A percentile compares a stretch with the other conserved stretches of the same genome.
Conservation (phyloP, 2,329 filamentous ascomycete genomes). For the Fusarium sp. region DNA sequence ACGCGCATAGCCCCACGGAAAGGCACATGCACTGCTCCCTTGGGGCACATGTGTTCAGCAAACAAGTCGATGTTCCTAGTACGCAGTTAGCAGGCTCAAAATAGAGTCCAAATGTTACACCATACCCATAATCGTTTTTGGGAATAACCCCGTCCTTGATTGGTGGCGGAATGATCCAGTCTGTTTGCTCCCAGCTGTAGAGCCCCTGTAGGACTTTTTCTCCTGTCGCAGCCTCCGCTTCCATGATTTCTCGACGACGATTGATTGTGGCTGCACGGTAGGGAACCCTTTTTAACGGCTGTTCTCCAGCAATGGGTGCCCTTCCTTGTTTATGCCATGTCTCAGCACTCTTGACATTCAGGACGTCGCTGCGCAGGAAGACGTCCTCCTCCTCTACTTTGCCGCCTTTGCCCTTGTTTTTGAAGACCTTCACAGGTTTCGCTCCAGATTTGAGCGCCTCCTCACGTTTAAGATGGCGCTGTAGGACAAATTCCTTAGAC, state of each 20-base stretch:
- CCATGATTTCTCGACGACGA: slow-evolving; percentile 87
- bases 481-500: slow-evolving; percentile 84
- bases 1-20: slow-evolving; percentile 79
- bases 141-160: slow-evolving; percentile 88
- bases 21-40: slow-evolving; percentile 84
- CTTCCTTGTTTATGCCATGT: slow-evolving; percentile 98
- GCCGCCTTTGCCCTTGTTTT: slow-evolving; percentile 75
- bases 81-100: slow-evolving; percentile 31
- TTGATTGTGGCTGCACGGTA: slow-evolving; percentile 91
- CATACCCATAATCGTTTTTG: slow-evolving; percentile 84
- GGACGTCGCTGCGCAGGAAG: slow-evolving; percentile 79
- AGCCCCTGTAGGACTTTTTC: slow-evolving; percentile 87
- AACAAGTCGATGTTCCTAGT: slow-evolving; percentile 89
- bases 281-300: slow-evolving; percentile 85
- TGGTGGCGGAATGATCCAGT: slow-evolving; percentile 92
- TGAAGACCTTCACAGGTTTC: slow-evolving; percentile 77
- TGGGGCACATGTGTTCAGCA: slow-evolving; percentile 89
- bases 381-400: slow-evolving; percentile 81
- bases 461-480: slow-evolving; percentile 87
- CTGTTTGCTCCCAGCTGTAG: slow-evolving; percentile 85
- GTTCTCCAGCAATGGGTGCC: slow-evolving; percentile 72
- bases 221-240: slow-evolving; percentile 80
- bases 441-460: slow-evolving; percentile 81
- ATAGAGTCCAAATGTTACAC: neutral
- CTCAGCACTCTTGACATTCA: slow-evolving; percentile 88